phyloP scores from a whole-genome alignment of 768 basidiomycete species.

The Xanthoconium stramineum region DNA sequence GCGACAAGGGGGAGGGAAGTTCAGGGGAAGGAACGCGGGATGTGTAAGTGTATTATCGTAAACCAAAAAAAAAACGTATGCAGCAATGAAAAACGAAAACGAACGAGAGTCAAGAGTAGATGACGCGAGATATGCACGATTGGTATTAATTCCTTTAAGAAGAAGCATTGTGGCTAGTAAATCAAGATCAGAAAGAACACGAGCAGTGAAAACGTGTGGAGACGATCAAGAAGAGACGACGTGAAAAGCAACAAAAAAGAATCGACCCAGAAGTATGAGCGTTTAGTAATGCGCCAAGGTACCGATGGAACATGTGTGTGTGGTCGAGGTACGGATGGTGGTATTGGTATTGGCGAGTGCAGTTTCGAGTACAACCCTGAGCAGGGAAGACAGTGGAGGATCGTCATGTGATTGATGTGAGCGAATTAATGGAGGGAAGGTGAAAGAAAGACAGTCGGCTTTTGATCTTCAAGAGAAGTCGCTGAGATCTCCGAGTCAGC shows the following conservation, averaged over 20 bases:
- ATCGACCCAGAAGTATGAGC: constrained; percentile 7
- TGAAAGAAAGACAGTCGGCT: background rate
- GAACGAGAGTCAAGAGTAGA: background rate
- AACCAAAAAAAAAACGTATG: background rate
- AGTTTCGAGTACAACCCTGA: constrained; percentile 15
- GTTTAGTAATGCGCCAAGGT: constrained; percentile 11
- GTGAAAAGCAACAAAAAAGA: background rate
- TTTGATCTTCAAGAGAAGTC: background rate
- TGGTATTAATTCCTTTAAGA: constrained; percentile 19
- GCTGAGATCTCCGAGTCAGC: background rate
- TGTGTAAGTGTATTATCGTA: background rate
- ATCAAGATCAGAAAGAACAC: background rate
- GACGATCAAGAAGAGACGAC: background rate
- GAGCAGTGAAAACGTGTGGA: background rate
- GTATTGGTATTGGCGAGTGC: constrained; percentile 7
- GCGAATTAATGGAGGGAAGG: background rate
- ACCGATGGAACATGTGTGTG: background rate
- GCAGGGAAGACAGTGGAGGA: background rate
- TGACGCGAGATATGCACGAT: constrained; percentile 6
- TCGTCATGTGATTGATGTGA: background rate
- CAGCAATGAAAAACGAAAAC: background rate
- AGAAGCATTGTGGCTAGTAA: background rate
- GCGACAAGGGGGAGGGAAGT: background rate
- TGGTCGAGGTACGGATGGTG: background rate
- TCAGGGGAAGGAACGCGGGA: background rate